These are phyloP conservation scores for Neltuma alba DNA, from an alignment of 306 rosid genomes.

Conservation along the genomic window DNA sequence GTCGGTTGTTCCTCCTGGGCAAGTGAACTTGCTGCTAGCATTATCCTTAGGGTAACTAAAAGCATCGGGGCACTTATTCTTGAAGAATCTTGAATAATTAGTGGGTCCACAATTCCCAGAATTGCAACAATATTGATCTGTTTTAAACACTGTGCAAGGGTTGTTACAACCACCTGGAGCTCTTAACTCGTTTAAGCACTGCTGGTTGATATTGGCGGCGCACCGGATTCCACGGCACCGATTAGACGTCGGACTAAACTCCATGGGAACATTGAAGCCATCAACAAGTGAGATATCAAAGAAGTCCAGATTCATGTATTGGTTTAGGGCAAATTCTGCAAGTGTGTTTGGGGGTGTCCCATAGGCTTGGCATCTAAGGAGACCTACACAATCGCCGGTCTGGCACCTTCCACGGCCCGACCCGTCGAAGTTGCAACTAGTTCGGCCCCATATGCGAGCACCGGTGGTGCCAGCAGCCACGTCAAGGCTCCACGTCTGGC, in stretches of 20 bases:
- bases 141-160: conserved; percentile 42
- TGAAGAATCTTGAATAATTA: conserved; percentile 37
- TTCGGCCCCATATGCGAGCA: conserved; percentile 61
- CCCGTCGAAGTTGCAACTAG: conserved; percentile 48
- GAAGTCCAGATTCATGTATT: conserved; percentile 35
- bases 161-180: conserved; percentile 53
- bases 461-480: background rate
- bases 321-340: conserved; percentile 53
- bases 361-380: conserved; percentile 30
- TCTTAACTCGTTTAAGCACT: conserved; percentile 43
- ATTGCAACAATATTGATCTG: conserved; percentile 42
- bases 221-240: conserved; percentile 30
- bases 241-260: conserved; percentile 28
- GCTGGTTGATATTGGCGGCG: conserved; percentile 38
- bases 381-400: conserved; percentile 57
- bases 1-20: conserved; percentile 41
- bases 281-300: conserved; percentile 44
- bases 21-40: conserved; percentile 31
- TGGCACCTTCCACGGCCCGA: conserved; percentile 47
- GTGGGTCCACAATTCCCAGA: conserved; percentile 45
- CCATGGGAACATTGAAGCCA: conserved; percentile 55
- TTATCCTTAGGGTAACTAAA: conserved; percentile 52
- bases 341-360: conserved; percentile 58
- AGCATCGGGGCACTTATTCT: conserved; percentile 40
- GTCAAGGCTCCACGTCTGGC: conserved; percentile 31